Evolutionary conservation across 148 eudicot species (phyloP).

Genomic region (Chenopodium suecicum): DNA sequence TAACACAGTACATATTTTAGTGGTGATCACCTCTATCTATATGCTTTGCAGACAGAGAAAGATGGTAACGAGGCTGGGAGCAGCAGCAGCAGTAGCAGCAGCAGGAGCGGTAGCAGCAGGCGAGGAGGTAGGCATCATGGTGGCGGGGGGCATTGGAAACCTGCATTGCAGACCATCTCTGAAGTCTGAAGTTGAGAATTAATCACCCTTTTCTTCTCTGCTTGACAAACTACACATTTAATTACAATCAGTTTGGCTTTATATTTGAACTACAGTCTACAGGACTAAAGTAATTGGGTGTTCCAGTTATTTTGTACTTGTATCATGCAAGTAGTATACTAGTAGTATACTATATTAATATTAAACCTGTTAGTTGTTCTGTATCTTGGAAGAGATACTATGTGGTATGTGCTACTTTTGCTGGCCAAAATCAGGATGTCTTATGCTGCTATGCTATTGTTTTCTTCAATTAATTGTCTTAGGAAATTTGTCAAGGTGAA

Average conservation of each 20-base stretch:
- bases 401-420: not conserved
- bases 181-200: slow-evolving; percentile 53
- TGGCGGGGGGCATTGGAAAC: slow-evolving; percentile 59
- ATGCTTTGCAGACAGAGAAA: slow-evolving; percentile 8
- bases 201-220: not conserved
- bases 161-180: slow-evolving; percentile 72
- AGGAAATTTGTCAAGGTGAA: not conserved
- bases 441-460: not conserved
- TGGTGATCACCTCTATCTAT: not conserved
- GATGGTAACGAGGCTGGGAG: not conserved
- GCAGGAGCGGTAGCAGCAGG: not conserved
- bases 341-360: no score
- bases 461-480: not conserved
- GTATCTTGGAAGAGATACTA: not conserved
- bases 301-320: not conserved
- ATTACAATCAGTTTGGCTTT: not conserved
- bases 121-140: slow-evolving; percentile 10
- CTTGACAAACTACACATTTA: not conserved
- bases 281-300: not conserved
- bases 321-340: no score
- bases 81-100: no score
- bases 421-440: not conserved
- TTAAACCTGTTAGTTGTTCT: not conserved
- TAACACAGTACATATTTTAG: not conserved
- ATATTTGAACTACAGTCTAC: not conserved